These are phyloP conservation scores for Hirschfeldia incana DNA, from an alignment of 345 rosid genomes.

Conservation along the genomic window DNA sequence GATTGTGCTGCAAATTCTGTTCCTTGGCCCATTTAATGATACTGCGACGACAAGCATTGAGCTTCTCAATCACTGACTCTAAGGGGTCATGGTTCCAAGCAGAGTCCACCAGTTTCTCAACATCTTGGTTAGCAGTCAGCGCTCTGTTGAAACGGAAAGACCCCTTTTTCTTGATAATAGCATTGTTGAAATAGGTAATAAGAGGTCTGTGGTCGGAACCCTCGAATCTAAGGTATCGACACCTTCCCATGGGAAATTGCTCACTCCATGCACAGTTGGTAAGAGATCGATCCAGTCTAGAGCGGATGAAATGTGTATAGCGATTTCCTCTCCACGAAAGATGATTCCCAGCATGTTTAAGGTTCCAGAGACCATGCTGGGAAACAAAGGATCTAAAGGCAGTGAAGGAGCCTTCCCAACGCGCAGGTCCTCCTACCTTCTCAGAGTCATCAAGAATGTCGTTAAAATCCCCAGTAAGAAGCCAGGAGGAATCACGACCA, in stretches of 20 bases:
- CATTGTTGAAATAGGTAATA: not conserved
- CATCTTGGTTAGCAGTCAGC: not conserved
- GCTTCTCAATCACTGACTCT: not conserved
- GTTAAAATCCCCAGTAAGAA: not conserved
- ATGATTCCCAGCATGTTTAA: not conserved
- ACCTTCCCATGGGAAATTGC: not conserved
- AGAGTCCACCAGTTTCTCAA: not conserved
- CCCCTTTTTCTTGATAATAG: not conserved
- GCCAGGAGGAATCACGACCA: not conserved
- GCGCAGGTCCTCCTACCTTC: not conserved
- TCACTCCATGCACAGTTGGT: not conserved
- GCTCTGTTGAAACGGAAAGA: not conserved
- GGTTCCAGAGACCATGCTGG: not conserved
- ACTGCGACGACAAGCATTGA: not conserved
- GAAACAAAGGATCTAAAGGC: not conserved
- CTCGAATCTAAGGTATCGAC: not conserved
- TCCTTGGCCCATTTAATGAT: not conserved
- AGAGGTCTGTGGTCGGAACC: not conserved
- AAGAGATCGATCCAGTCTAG: not conserved
- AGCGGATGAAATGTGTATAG: not conserved
- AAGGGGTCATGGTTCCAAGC: not conserved
- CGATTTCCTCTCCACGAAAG: not conserved
- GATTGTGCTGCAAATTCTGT: not conserved
- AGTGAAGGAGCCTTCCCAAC: not conserved
- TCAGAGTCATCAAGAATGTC: not conserved